Evolutionary conservation across 441 rosid species (phyloP).

Genomic region (Pelargonium australe): DNA sequence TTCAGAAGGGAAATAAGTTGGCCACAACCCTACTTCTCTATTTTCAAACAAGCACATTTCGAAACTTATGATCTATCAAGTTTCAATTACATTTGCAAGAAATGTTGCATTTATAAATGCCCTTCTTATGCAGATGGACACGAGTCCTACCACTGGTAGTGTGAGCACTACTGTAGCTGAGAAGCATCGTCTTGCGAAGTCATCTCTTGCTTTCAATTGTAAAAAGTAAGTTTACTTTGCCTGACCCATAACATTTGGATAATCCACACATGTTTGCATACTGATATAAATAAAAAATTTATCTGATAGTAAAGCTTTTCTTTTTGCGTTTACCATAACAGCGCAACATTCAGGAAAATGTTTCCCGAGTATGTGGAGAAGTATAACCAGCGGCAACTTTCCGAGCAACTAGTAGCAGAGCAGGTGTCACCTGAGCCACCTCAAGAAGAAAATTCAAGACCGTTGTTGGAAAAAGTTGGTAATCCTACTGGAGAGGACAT

Average conservation of each 20-base stretch:
- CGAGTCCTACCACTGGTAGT: conserved; percentile 93
- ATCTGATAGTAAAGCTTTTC: conserved; percentile 6
- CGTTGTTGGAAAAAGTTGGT: conserved; percentile 28
- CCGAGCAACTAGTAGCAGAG: conserved; percentile 42
- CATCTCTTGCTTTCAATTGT: conserved; percentile 87
- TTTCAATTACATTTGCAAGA: background rate
- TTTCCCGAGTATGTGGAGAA: conserved; percentile 90
- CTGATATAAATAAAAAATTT: background rate
- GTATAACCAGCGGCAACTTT: conserved; percentile 52
- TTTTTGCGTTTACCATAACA: conserved; percentile 24
- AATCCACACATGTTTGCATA: background rate
- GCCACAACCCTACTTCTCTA: too few species aligned
- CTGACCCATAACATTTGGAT: too few species aligned
- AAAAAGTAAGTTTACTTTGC: conserved; percentile 60
- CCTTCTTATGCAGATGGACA: conserved; percentile 65
- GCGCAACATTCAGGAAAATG: conserved; percentile 74
- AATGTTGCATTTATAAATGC: conserved; percentile 11
- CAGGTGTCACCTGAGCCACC: conserved; percentile 33
- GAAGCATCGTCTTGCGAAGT: conserved; percentile 79
- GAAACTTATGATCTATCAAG: conserved; percentile 1
- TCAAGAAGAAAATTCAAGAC: conserved; percentile 33
- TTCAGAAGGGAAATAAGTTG: too few species aligned
- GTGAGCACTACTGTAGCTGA: conserved; percentile 69
- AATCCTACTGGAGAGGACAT: conserved; percentile 24
- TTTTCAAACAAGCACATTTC: background rate